Evolutionary conservation across 257 asterid genomes (phyloP), one percentile per base, ranked within the genome.

Genomic region (Salvia splendens): DNA sequence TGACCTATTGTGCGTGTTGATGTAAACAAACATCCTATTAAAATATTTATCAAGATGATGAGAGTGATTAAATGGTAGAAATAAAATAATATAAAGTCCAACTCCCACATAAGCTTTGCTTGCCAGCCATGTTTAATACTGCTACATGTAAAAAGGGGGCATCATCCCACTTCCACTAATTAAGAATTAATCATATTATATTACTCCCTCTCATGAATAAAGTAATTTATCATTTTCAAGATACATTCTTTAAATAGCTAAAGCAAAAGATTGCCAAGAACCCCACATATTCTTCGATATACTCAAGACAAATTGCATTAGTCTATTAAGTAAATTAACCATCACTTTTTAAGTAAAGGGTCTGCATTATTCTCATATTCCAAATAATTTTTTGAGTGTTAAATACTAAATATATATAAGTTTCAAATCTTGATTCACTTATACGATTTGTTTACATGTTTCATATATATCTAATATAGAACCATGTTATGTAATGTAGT

Each of bases 101-200:
- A 38, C 79, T 58, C 54, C 64, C 72, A 35, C 64, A 20, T 17
- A 78, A 66, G 61, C 67, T 56, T 24, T 84, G 84, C 73, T 77
- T 67, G 84, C 86, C 86, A 84, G 83, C 86, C 79, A 73, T 72
- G 75, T 74, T 24, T 24, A 24, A 59, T 40, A 43, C 75, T 53
- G 67, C 67, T 75, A 70, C 78, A 77, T 75, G 84, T 82, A 78
- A 57, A 73, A 72, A 63, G 77, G 67, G 69, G 33, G 80, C 83
- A 75, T 82, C 84, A 53, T 61, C 20, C 73, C 62, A 68, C 64
- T 68, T 78, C 68, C 69, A 56, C 40, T 42, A 45, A 69, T 42
- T 35, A n/a, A 80, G 38, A 8, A 28, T 3, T 50, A 42, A 48
- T 64, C 49, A 36, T 68, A 71, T 68, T 61, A 53, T 75, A 54